Evolutionary conservation across 2,329 filamentous ascomycete genomes (phyloP), one percentile per base, ranked within the genome.

Genomic region (Remersonia thermophila): DNA sequence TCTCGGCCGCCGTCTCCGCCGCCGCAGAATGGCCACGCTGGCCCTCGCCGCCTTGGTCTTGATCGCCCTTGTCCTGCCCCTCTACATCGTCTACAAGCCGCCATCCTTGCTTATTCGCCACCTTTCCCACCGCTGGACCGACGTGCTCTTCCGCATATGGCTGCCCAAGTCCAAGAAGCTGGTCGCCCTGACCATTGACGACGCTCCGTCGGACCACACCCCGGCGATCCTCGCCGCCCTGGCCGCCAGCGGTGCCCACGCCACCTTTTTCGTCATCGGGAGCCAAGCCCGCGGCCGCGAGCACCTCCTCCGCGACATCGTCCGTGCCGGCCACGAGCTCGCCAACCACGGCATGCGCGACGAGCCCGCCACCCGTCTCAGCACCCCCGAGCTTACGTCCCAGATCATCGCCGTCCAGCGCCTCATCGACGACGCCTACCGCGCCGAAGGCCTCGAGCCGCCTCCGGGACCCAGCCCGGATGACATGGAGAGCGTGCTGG

Each of bases 281-380:
- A 70, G 69, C 3, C 85, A 94, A 60, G 76, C 84, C 8, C 47
- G 62, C 3, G 55, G 52, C 7, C 50, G 64, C 18, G 67, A 78
- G 51, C 59, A 62, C 5, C 56, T 68, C 3, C 62, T 85, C 23
- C 58, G 66, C 30, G 62, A 71, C 27, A 61, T 82, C 2, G 63
- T 83, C n/a, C 60, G 62, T 27, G 62, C 59, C 33, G 77, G 77
- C 15, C 73, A 81, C 55, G 81, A 86, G 62, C 64, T 94, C 3
- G 86, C 73, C 16, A 94, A 94, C 59, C 86, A 94, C 58, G 86
- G 82, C 8, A 87, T 91, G 83, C 72, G 77, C 55, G 86, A 94
- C 57, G 83, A 91, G 62, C 76, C 84, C 0, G 80, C 78, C 8
- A 66, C 71, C 30, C 63, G 63, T 0, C 63, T 93, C 17, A 58